These are phyloP conservation scores for Mucor circinelloides DNA, from an alignment of 371 early-diverging fungal genomes.

Conservation along the genomic window DNA sequence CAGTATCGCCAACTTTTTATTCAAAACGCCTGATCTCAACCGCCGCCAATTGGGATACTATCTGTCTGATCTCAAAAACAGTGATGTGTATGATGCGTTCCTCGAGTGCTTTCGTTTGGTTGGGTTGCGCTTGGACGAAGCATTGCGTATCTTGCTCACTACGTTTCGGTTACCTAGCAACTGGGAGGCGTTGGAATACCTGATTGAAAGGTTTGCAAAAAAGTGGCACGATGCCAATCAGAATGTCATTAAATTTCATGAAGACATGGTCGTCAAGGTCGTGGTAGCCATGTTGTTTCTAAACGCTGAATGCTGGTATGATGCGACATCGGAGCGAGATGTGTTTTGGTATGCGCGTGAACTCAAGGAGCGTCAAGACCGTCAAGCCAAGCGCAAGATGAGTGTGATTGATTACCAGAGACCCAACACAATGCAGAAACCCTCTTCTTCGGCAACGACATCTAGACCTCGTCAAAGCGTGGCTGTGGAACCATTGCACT, in stretches of 20 bases:
- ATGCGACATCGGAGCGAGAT: slow-evolving; percentile 51
- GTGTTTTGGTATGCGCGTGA: slow-evolving; percentile 55
- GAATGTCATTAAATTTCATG: slow-evolving; percentile 62
- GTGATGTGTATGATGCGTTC: slow-evolving; percentile 73
- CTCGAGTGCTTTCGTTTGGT: slow-evolving; percentile 75
- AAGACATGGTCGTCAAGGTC: slow-evolving; percentile 72
- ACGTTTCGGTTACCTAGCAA: slow-evolving; percentile 80
- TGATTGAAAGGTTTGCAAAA: slow-evolving; percentile 79
- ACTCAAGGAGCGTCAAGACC: slow-evolving; percentile 40
- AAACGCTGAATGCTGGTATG: slow-evolving; percentile 87
- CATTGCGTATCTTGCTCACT: slow-evolving; percentile 74
- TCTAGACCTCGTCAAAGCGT: slow-evolving; percentile 28
- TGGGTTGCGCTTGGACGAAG: slow-evolving; percentile 77
- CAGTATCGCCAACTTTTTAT: slow-evolving; percentile 82
- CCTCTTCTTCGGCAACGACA: background rate
- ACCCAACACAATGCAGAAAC: slow-evolving; percentile 4
- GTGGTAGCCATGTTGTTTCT: slow-evolving; percentile 84
- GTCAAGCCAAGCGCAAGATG: slow-evolving; percentile 35
- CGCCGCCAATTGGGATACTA: slow-evolving; percentile 76
- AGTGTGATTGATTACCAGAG: slow-evolving; percentile 31
- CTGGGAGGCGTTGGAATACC: slow-evolving; percentile 71
- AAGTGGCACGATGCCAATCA: slow-evolving; percentile 75
- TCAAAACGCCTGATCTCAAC: slow-evolving; percentile 79
- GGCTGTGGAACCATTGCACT: slow-evolving; percentile 45
- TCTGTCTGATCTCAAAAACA: slow-evolving; percentile 51